Base-by-base conservation (phyloP, 352 stramenopile species). In the Phytopythium montanum region DNA sequence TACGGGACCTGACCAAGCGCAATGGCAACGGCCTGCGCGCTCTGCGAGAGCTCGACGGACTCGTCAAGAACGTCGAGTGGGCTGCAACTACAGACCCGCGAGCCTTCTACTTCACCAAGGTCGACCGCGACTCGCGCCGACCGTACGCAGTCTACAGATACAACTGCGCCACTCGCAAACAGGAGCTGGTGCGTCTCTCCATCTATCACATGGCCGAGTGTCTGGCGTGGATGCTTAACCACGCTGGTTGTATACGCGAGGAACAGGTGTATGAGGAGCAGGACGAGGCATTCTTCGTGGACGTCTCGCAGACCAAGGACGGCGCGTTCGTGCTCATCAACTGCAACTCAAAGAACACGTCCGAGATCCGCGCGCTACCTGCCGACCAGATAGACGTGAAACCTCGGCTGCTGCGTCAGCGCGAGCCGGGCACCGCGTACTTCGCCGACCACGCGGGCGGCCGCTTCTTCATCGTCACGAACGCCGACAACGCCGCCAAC, bases 241-340 rank as follows among this genome's bases (percentile, higher is more conserved):
- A 28, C 2, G 62, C 19, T 33, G 53, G 45, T 28, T 12, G 18
- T 31, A 23, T 31, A 23, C 8, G 1, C 6, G 8, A 41, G 2
- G 31, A 18, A 33, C 42, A 93, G 81, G 72, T 95, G 7, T 95
- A 88, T 42, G 77, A 89, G 38, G 87, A 96, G 56, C 57, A 72
- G 18, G 73, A 96, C 46, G 69, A 77, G n/a, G 78, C 79, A 7
- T 83, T 93, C 26, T 96, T 90, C 53, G 73, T 96, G 55, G 88
- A 96, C 62, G 75, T 96, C 9, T 88, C 84, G 13, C 77, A 79
- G 25, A 94, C 85, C 2, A 96, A 96, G 54, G 88, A 96, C 73
- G 74, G 67, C 48, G 48, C 61, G 14, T 94, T 86, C 41, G 73
- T 96, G 41, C 65, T 95, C 21, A 90, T 96, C 56, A 96, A 94